Percentiles rank a stretch among this genome's conserved stretches.
Conservation (phyloP, 805 yeast genomes). For the Barnettozyma vustinii region DNA sequence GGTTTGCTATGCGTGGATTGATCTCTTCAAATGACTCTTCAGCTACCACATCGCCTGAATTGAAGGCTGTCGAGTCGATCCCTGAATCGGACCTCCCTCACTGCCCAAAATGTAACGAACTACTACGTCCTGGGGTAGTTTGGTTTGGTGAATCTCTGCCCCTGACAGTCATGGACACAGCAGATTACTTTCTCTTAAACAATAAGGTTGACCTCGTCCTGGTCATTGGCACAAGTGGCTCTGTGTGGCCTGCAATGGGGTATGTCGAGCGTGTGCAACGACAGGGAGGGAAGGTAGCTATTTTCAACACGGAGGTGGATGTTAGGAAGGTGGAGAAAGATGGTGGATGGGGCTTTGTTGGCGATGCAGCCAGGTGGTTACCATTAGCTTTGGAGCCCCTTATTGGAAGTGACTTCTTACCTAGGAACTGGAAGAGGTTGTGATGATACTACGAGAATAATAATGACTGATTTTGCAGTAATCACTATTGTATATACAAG, state of each 20-base stretch:
- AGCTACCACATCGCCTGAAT: conserved; percentile 36
- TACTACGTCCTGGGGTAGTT: conserved; percentile 83
- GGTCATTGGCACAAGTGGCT: conserved; percentile 81
- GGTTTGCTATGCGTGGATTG: conserved; percentile 4
- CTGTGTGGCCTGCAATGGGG: conserved; percentile 90
- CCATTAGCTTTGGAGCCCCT: conserved; percentile 61
- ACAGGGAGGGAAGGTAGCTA: conserved; percentile 78
- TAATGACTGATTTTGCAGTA: too few species aligned
- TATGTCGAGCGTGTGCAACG: conserved; percentile 71
- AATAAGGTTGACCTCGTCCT: conserved; percentile 62
- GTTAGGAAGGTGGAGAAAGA: conserved; percentile 37
- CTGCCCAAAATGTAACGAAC: conserved; percentile 68
- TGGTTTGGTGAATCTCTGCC: conserved; percentile 95
- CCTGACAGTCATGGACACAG: conserved; percentile 50
- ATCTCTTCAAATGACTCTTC: conserved; percentile 9
- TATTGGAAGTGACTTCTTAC: conserved; percentile 28
- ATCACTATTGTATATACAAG: neutral
- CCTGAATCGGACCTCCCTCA: conserved; percentile 53
- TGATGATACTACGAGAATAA: neutral
- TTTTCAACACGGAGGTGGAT: conserved; percentile 70
- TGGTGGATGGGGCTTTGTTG: conserved; percentile 63
- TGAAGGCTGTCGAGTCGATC: conserved; percentile 43
- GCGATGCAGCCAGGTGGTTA: conserved; percentile 71
- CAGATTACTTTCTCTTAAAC: conserved; percentile 60
- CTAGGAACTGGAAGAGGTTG: conserved; percentile 23